These are phyloP conservation scores for Chlamydomonas reinhardtii DNA, from an alignment of 163 green algal genomes.

Conservation along the genomic window DNA sequence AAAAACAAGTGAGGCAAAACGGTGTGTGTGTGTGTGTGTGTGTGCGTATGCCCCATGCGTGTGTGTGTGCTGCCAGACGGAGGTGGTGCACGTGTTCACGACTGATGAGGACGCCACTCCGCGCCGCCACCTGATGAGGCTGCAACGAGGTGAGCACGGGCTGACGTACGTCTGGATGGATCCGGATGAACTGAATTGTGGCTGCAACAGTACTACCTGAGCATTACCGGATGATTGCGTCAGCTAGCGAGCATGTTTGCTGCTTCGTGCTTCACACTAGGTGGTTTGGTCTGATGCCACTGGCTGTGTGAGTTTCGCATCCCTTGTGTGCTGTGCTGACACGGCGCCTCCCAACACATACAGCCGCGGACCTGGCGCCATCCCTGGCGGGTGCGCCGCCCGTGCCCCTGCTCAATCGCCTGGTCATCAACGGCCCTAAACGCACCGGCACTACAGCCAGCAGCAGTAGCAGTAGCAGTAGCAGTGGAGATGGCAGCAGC, in stretches of 20 bases:
- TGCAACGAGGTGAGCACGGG: constrained; percentile 20
- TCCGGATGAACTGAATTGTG: no score
- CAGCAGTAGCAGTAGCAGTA: neutral
- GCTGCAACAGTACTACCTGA: no score
- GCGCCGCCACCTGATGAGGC: constrained; percentile 33
- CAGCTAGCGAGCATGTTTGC: no score
- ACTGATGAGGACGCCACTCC: neutral
- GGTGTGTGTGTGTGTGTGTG: no score
- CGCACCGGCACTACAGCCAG: neutral
- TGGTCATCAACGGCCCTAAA: constrained; percentile 5
- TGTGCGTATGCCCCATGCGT: no score
- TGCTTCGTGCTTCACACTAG: no score
- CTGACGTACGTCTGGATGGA: no score
- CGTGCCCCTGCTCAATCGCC: neutral
- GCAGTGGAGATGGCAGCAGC: no score
- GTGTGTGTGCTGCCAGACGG: constrained; percentile 12
- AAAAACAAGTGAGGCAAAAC: no score
- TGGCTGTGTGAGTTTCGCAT: neutral
- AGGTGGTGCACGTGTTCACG: constrained; percentile 37
- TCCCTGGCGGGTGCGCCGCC: neutral
- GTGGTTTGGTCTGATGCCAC: no score
- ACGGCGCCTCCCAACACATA: no score
- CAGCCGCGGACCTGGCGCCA: neutral
- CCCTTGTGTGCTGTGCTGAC: neutral
- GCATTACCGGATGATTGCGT: no score